phyloP scores from a whole-genome alignment of 1,284 basidiomycete genomes.

The Trametes sp. region DNA sequence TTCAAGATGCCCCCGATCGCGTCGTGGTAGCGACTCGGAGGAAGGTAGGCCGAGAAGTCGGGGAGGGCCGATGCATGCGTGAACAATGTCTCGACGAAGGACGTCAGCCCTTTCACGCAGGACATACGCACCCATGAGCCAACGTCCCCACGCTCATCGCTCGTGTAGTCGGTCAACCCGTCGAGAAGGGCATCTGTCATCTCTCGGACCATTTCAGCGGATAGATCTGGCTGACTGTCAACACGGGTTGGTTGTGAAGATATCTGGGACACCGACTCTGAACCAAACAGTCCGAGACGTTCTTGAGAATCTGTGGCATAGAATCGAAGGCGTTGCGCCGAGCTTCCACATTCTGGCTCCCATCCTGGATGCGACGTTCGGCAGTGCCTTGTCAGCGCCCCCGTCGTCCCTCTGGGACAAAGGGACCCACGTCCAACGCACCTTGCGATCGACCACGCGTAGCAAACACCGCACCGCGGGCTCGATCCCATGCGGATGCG shows the following conservation, averaged over 20 bases:
- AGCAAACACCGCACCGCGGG: constrained; percentile 67
- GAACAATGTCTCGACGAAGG: constrained; percentile 57
- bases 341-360: constrained; percentile 65
- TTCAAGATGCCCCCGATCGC: constrained; percentile 79
- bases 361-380: constrained; percentile 37
- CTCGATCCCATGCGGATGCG: constrained; percentile 58
- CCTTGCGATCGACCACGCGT: constrained; percentile 61
- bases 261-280: constrained; percentile 49
- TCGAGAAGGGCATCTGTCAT: constrained; percentile 61
- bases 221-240: constrained; percentile 51
- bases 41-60: constrained; percentile 62
- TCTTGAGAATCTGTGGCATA: constrained; percentile 63
- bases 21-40: constrained; percentile 63
- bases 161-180: constrained; percentile 90
- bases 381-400: neutral
- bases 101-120: constrained; percentile 69
- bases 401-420: neutral
- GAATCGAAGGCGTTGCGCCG: constrained; percentile 77
- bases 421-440: constrained; percentile 42
- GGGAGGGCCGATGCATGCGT: constrained; percentile 48
- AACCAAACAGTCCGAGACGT: constrained; percentile 52
- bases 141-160: constrained; percentile 95
- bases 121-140: constrained; percentile 95
- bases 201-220: constrained; percentile 49
- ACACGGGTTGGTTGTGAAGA: neutral